phyloP scores from a whole-genome alignment of 2,329 filamentous ascomycete genomes.

The Endocalyx cinctus region DNA sequence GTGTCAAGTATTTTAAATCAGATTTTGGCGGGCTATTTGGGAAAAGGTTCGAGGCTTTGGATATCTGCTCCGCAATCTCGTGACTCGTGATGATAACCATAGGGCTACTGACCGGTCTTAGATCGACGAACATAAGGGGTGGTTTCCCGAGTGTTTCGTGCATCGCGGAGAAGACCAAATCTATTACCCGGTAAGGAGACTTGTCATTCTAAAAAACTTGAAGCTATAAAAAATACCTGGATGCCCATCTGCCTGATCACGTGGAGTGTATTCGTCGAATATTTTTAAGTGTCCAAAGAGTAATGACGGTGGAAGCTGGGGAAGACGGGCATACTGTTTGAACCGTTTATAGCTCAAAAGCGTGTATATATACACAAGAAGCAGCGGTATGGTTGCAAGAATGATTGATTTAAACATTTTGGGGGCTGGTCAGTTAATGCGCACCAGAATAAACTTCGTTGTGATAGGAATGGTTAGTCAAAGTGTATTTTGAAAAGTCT shows the following conservation, averaged over 20 bases:
- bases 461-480: no score
- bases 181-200: background rate
- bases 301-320: conserved; percentile 4
- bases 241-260: conserved; percentile 2
- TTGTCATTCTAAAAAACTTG: background rate
- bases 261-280: conserved; percentile 1
- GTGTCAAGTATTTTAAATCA: conserved; percentile 11
- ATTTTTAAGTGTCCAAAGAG: conserved; percentile 7
- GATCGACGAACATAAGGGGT: conserved; percentile 29
- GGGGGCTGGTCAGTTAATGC: no score
- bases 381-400: background rate
- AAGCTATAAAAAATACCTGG: conserved; percentile 1
- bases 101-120: conserved; percentile 28
- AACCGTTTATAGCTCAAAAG: conserved; percentile 8
- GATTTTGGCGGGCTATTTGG: conserved; percentile 6
- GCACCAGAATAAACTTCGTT: no score
- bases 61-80: conserved; percentile 28
- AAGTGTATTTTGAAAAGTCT: no score
- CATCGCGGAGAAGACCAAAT: conserved; percentile 16
- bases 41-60: conserved; percentile 5
- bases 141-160: conserved; percentile 26
- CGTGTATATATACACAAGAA: conserved; percentile 4
- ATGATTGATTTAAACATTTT: no score
- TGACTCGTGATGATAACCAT: conserved; percentile 28
- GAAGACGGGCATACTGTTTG: conserved; percentile 5